phyloP scores from a whole-genome alignment of 345 rosid genomes.

The Ailanthus altissimus region DNA sequence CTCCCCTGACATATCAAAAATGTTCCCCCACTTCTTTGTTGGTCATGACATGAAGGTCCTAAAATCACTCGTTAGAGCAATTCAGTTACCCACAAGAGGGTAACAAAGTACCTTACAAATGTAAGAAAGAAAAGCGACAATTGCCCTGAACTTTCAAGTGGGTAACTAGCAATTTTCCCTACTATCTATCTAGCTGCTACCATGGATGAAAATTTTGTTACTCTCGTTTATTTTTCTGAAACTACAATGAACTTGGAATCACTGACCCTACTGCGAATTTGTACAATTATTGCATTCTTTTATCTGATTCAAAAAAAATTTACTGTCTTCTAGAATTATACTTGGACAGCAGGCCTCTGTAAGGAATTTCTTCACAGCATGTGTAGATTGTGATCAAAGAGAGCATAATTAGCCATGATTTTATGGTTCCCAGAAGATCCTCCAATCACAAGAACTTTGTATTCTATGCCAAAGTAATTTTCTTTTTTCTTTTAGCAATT shows the following conservation, averaged over 20 bases:
- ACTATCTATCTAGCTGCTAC: background rate
- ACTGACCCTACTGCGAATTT: background rate
- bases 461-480: constrained; percentile 8
- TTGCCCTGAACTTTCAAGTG: too few species aligned
- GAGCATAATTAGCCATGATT: background rate
- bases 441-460: too few species aligned
- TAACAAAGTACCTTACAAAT: too few species aligned
- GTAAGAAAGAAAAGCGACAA: too few species aligned
- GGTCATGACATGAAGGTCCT: too few species aligned
- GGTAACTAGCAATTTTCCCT: too few species aligned
- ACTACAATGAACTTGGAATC: background rate
- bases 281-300: background rate
- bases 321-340: background rate
- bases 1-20: too few species aligned
- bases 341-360: background rate
- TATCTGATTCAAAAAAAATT: background rate
- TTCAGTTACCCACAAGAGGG: too few species aligned
- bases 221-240: background rate
- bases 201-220: background rate
- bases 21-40: too few species aligned
- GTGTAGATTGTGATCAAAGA: background rate
- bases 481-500: background rate
- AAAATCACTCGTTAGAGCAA: too few species aligned
- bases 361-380: too few species aligned
- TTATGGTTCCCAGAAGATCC: background rate